These are phyloP conservation scores for Aspergillus uvarum DNA, from an alignment of 2,329 filamentous ascomycete genomes.

Conservation along the genomic window DNA sequence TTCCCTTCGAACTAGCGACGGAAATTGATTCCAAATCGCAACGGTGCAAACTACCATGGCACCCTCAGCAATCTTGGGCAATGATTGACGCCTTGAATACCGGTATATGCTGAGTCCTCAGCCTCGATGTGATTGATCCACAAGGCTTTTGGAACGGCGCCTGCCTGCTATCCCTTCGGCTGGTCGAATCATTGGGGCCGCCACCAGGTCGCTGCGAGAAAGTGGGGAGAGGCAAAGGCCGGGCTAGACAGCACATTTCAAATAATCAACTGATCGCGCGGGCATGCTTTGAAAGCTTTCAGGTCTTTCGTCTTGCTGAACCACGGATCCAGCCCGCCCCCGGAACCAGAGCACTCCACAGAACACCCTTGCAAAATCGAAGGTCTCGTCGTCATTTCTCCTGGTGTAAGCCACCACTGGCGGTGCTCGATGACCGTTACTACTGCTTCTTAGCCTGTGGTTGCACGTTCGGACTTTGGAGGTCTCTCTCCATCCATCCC, in stretches of 20 bases:
- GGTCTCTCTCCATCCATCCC: background rate
- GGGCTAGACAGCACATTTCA: background rate
- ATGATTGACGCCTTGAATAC: background rate
- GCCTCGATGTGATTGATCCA: background rate
- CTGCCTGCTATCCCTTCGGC: background rate
- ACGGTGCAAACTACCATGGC: background rate
- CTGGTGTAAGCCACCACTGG: conserved; percentile 7
- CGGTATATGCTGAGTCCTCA: background rate
- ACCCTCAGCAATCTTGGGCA: background rate
- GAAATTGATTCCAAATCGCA: background rate
- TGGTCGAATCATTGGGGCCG: background rate
- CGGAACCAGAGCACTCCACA: conserved; percentile 1
- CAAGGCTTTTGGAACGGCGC: background rate
- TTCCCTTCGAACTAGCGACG: background rate
- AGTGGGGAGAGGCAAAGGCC: background rate
- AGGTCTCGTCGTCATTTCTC: conserved; percentile 6
- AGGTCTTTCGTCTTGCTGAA: background rate
- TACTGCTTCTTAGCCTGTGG: background rate
- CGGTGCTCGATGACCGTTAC: conserved; percentile 4
- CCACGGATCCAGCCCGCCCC: background rate
- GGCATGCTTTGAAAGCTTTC: background rate
- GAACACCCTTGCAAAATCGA: background rate
- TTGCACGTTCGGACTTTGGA: background rate
- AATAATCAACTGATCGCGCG: background rate
- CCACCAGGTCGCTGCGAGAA: conserved; percentile 1